Base-by-base conservation (phyloP, 192 early-diverging fungal species). In the Rhizophlyctis rosea region DNA sequence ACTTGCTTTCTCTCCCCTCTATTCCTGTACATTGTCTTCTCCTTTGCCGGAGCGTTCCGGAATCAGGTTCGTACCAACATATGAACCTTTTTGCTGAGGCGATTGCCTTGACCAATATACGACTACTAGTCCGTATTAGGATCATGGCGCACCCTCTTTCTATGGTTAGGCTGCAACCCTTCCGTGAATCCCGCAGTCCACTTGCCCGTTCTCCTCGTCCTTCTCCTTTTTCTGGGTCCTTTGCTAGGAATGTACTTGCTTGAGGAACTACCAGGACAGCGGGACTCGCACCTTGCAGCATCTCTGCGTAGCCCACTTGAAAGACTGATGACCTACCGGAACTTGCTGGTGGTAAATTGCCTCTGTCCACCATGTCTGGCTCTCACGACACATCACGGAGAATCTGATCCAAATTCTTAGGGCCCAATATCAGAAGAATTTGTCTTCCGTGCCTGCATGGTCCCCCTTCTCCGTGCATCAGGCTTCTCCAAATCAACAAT, bases 381-480 rank as follows among this genome's bases (percentile, higher is more conserved):
- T n/a, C n/a, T n/a, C n/a, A n/a, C n/a, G n/a, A n/a, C n/a, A n/a
- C n/a, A n/a, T n/a, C n/a, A n/a, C n/a, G n/a, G n/a, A n/a, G n/a
- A n/a, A n/a, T n/a, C n/a, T n/a, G n/a, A 16, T 36, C 13, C 32
- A 3, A 34, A 14, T 33, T 29, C 32, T n/a, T 33, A 90, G 88
- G 88, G 81, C 3, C 90, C 90, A 7, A 35, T 84, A 1, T 75
- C 81, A 13, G 91, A 92, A 63, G 91, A 92, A 58, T 73, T 86
- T 54, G 78, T 89, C 25, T 92, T 92, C 64, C 71, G 91, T 56
- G 74, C 72, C 7, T 89, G 84, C 56, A 86, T 90, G 73, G 61
- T 91, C 2, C 68, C 84, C 5, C 55, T 87, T 0, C 50, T 80
- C 9, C 47, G 72, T 34, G 69, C 57, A 7, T 71, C 81, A 7